Evolutionary conservation across 106 monocot species (phyloP), one percentile per base, ranked within the genome.

Genomic region (Allium fistulosum): DNA sequence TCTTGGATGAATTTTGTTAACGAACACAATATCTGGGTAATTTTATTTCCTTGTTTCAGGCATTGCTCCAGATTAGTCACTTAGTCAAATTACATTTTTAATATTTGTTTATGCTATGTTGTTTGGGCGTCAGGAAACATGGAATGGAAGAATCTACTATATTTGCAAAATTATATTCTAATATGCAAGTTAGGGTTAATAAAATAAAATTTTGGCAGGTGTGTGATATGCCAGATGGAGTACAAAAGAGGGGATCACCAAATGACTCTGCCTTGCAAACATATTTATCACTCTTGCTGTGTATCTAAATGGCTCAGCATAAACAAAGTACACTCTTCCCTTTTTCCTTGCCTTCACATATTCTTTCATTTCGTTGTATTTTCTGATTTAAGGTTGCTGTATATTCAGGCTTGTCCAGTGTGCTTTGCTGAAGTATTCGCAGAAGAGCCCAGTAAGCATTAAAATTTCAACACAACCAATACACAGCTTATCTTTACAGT

Each of bases 171-270:
- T 37, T 37, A 37, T 37, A 5, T 37, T 37, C 37, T 37, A 5
- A 37, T 37, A 0, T 37, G 37, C 37, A 37, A 37, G 37, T 37
- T 37, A 37, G 37, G 15, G 53, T 55, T 55, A 11, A 55, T 55
- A 55, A 10, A 15, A 15, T 50, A 12, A 7, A 67, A 49, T 52
- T 26, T 67, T 27, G 9, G 22, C 76, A 97, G 96, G 79, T 97
- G 96, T 71, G 89, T 97, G 27, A 87, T 97, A 26, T 97, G 96
- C 65, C 96, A 97, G 72, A 97, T 97, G 96, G 84, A 89, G 57
- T 97, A 97, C 69, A 97, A 77, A 73, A 82, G 92, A 97, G 92
- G 89, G 18, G 92, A 97, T 67, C 72, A 76, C 26, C 96, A 92
- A 49, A 92, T 92, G 82, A 92, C 82, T 53, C 78, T 97, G 27